Evolutionary conservation across 768 basidiomycete species (phyloP), one percentile per base, ranked within the genome.

Genomic region (Dendrothele bispora): DNA sequence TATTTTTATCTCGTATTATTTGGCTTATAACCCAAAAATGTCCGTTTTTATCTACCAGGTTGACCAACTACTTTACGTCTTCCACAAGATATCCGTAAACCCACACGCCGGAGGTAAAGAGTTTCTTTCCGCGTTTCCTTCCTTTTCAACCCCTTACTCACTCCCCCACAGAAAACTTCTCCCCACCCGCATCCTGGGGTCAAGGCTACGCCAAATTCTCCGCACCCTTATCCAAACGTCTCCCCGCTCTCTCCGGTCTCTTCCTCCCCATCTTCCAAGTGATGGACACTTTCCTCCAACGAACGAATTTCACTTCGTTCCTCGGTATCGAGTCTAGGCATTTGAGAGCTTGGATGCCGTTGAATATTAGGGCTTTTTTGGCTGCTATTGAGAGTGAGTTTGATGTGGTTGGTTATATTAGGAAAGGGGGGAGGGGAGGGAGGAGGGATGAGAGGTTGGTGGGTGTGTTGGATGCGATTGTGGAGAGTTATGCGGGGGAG

Each of bases 161-260:
- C n/a, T n/a, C n/a, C n/a, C n/a, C n/a, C n/a, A n/a, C n/a, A n/a
- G n/a, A n/a, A n/a, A n/a, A n/a, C n/a, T n/a, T n/a, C n/a, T n/a
- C n/a, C n/a, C n/a, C n/a, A n/a, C n/a, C n/a, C n/a, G n/a, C n/a
- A n/a, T n/a, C n/a, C n/a, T n/a, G n/a, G n/a, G n/a, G n/a, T n/a
- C n/a, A 43, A 43, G 41, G 41, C 8, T 43, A 43, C 20, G 41
- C 41, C 18, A 43, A 43, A 20, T 43, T 43, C 25, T 43, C 41
- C 15, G 41, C 41, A 10, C 41, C 41, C 11, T 20, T 43, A 8
- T 43, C 41, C 18, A 43, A 43, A 28, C 10, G 41, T 8, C 41
- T 43, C 8, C 41, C 41, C 41, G 41, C 41, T 22, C 22, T 43
- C 14, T 43, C 41, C 15, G 41, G 41, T 12, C 20, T 43, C 18